A percentile compares a stretch with the other conserved stretches of the same genome.
phyloP scores from a whole-genome alignment of 148 eudicot species.

The Diospyros lotus region DNA sequence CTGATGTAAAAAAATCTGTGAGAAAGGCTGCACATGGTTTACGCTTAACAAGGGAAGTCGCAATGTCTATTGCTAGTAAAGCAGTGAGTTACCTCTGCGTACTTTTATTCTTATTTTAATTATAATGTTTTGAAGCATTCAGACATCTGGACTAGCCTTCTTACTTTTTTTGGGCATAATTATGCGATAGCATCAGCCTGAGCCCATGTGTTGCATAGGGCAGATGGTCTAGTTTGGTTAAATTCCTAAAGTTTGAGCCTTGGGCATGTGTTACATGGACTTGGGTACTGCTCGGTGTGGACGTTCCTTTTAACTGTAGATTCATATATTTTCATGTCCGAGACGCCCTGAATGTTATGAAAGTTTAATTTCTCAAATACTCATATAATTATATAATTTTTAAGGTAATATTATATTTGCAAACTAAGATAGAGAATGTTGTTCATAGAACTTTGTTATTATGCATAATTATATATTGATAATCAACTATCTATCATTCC shows the following conservation, averaged over 20 bases:
- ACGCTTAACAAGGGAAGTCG: conserved; percentile 89
- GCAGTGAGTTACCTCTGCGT: conserved; percentile 50
- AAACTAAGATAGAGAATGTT: too few relatives aligned
- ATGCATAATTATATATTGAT: too few relatives aligned
- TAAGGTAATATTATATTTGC: too few relatives aligned
- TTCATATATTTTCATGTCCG: too few relatives aligned
- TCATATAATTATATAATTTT: too few relatives aligned
- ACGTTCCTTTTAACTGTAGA: too few relatives aligned
- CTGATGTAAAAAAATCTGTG: conserved; percentile 61
- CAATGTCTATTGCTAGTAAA: conserved; percentile 90
- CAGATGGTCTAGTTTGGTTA: neutral
- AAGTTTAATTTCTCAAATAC: too few relatives aligned
- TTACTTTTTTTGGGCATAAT: neutral
- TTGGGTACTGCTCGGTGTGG: too few relatives aligned
- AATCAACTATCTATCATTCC: too few relatives aligned
- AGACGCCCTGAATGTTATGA: too few relatives aligned
- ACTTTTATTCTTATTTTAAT: neutral
- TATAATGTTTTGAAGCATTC: neutral
- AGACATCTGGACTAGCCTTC: neutral
- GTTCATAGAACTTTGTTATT: too few relatives aligned
- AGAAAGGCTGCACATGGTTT: conserved; percentile 95
- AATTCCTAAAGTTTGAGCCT: conserved; percentile 1
- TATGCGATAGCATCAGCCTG: neutral
- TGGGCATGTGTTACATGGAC: too few relatives aligned
- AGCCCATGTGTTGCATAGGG: neutral